A percentile compares a stretch with the other conserved stretches of the same genome.
Evolutionary conservation across 116 monocot genomes (phyloP).

Genomic region (Trichopus zeylanicus): DNA sequence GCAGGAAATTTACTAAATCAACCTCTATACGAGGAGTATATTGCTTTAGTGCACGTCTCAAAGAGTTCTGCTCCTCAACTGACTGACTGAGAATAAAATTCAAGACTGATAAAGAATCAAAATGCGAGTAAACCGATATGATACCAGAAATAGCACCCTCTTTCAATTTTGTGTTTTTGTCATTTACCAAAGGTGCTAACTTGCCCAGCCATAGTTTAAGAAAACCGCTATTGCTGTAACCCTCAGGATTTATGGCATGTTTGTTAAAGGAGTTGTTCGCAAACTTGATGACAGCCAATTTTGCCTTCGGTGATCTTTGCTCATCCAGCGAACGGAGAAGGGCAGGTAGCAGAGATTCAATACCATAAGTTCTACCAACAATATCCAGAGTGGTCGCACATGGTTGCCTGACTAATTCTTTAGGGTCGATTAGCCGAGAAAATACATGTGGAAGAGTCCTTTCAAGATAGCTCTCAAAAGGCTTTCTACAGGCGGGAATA

Average conservation of each 20-base stretch:
- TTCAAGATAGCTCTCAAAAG: conserved; percentile 93
- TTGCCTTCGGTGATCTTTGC: conserved; percentile 96
- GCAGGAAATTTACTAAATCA: conserved; percentile 84
- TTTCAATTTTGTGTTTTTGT: conserved; percentile 94
- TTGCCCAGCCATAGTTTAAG: conserved; percentile 96
- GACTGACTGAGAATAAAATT: conserved; percentile 80
- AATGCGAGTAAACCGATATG: conserved; percentile 80
- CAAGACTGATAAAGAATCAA: conserved; percentile 82
- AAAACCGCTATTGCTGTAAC: conserved; percentile 66
- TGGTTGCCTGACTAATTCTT: conserved; percentile 83
- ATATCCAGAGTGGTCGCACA: conserved; percentile 68
- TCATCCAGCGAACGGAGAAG: conserved; percentile 91
- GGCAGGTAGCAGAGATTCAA: conserved; percentile 86
- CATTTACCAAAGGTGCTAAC: conserved; percentile 76
- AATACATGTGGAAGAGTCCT: conserved; percentile 90
- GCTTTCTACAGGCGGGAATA: conserved; percentile 88
- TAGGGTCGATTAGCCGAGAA: conserved; percentile 95
- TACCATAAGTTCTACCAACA: conserved; percentile 65
- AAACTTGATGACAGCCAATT: conserved; percentile 93
- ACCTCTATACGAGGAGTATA: conserved; percentile 99
- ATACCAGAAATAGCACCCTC: conserved; percentile 89
- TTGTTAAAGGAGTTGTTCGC: conserved; percentile 94
- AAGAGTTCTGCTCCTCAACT: conserved; percentile 74
- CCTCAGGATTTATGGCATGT: conserved; percentile 55
- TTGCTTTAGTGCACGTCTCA: conserved; percentile 86